These are phyloP conservation scores for Candida labiduridarum DNA, from an alignment of 1,139 yeast species.

Conservation along the genomic window DNA sequence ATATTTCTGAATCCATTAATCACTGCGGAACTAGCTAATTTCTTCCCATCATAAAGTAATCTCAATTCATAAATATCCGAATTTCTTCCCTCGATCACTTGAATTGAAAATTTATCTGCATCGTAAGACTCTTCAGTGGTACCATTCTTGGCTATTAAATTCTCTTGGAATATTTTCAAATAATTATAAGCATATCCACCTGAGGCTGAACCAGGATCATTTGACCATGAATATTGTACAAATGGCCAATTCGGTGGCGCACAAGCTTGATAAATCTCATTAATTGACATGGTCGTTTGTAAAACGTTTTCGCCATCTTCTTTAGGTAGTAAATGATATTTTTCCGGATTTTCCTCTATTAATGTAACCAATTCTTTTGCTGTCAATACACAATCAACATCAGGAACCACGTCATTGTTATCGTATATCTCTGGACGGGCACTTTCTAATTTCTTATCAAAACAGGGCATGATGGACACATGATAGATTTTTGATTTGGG, in stretches of 20 bases:
- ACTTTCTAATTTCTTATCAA: constrained; percentile 94
- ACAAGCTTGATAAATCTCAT: constrained; percentile 31
- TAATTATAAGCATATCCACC: constrained; percentile 86
- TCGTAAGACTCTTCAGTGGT: constrained; percentile 14
- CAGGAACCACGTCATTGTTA: constrained; percentile 27
- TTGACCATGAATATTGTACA: constrained; percentile 62
- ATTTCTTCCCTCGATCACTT: constrained; percentile 63
- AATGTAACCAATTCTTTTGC: constrained; percentile 83
- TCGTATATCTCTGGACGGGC: constrained; percentile 70
- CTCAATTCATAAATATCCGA: constrained; percentile 73
- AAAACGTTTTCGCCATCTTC: constrained; percentile 11
- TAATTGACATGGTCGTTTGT: constrained; percentile 12
- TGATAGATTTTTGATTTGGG: constrained; percentile 61
- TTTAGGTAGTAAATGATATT: constrained; percentile 22
- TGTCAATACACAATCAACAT: constrained; percentile 93
- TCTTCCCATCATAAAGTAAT: constrained; percentile 35
- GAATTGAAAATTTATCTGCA: constrained; percentile 23
- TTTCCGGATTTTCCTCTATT: constrained; percentile 49
- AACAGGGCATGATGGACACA: constrained; percentile 91
- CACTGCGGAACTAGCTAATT: constrained; percentile 69
- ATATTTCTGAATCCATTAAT: constrained; percentile 93
- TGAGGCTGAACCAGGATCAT: constrained; percentile 77
- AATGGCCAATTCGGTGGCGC: constrained; percentile 65
- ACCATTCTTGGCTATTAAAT: constrained; percentile 24
- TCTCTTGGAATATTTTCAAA: constrained; percentile 39